These are phyloP conservation scores for Gigaspora rosea DNA, from an alignment of 192 early-diverging fungal species.

Conservation along the genomic window DNA sequence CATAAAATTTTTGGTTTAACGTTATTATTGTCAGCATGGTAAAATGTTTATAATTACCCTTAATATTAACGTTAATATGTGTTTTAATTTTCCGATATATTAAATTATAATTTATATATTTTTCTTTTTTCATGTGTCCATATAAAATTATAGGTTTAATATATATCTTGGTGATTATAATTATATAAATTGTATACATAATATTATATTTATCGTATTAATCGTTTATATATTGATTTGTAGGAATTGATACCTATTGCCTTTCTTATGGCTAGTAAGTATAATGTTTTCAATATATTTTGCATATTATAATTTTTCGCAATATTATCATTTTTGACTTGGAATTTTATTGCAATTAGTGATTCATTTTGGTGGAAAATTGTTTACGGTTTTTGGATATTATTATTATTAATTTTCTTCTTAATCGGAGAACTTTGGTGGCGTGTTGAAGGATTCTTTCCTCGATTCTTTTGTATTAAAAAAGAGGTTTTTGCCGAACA, in stretches of 20 bases:
- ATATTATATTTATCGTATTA: background rate
- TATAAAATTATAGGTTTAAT: background rate
- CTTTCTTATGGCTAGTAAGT: constrained; percentile 1
- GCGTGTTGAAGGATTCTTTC: background rate
- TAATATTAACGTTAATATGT: too few relatives aligned
- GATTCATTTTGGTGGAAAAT: background rate
- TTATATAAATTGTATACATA: background rate
- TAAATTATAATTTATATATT: background rate
- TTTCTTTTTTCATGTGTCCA: background rate
- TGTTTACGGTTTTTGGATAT: background rate
- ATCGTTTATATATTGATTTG: background rate
- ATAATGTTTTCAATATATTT: background rate
- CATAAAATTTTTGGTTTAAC: constrained; percentile 10
- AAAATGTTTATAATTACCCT: background rate
- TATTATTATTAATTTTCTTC: background rate
- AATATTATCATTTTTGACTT: background rate
- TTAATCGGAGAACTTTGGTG: background rate
- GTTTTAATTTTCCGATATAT: too few relatives aligned
- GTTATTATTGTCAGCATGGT: constrained; percentile 21
- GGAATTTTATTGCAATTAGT: background rate
- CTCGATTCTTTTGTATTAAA: background rate
- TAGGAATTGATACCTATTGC: constrained; percentile 2
- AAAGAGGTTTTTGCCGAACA: background rate
- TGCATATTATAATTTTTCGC: background rate
- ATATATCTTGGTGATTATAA: background rate